Percentiles rank a stretch among this genome's conserved stretches.
Conservation (phyloP, 2,329 filamentous ascomycete species). For the Neopestalotiopsis clavispora region DNA sequence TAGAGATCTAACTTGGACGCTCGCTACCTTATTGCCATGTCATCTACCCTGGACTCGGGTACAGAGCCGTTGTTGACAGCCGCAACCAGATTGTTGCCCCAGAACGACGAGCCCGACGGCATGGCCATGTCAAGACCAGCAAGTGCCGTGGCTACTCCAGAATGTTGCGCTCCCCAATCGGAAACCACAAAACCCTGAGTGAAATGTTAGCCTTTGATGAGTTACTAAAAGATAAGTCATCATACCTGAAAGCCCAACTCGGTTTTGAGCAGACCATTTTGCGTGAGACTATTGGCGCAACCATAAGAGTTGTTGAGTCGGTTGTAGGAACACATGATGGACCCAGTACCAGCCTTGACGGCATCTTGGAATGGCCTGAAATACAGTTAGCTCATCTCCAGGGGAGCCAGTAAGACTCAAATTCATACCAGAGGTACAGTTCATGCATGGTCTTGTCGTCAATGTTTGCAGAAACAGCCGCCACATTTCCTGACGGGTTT, state of each 20-base stretch:
- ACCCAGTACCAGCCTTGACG: slow-evolving; percentile 62
- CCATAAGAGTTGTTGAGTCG: slow-evolving; percentile 74
- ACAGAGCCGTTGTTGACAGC: slow-evolving; percentile 67
- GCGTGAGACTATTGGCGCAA: slow-evolving; percentile 70
- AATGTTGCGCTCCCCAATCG: slow-evolving; percentile 72
- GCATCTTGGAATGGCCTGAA: slow-evolving; percentile 30
- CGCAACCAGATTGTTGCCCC: slow-evolving; percentile 58
- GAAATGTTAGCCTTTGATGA: neutral
- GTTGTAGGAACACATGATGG: slow-evolving; percentile 70
- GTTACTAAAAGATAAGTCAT: neutral
- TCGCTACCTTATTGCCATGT: slow-evolving; percentile 59
- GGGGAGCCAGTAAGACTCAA: too few species aligned
- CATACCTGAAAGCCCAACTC: slow-evolving; percentile 60
- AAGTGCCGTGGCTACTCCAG: slow-evolving; percentile 63
- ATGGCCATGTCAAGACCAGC: slow-evolving; percentile 76
- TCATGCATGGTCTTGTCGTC: slow-evolving; percentile 66
- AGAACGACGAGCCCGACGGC: slow-evolving; percentile 52
- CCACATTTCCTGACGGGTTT: slow-evolving; percentile 62
- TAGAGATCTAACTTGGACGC: neutral
- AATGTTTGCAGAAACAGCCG: slow-evolving; percentile 56
- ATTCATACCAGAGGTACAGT: slow-evolving; percentile 65
- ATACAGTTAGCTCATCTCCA: neutral
- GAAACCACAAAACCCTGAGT: slow-evolving; percentile 64
- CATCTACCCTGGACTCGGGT: slow-evolving; percentile 57
- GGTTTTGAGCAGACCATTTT: slow-evolving; percentile 70